These are phyloP conservation scores for Rhynchosporium graminicola DNA, from an alignment of 2,329 filamentous ascomycete species.

Conservation along the genomic window DNA sequence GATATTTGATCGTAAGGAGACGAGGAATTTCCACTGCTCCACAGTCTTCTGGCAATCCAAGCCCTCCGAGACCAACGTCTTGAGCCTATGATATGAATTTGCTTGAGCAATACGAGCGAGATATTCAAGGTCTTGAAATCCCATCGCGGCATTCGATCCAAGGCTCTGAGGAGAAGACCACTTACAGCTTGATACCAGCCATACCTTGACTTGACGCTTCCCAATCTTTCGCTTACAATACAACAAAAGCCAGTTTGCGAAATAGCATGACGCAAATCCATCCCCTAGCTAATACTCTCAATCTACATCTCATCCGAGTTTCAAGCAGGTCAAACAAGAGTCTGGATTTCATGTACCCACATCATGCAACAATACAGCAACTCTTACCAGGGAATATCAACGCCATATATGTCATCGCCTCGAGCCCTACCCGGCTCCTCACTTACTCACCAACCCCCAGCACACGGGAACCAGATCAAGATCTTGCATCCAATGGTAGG, in stretches of 20 bases:
- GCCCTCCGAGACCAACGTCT: too few relatives aligned
- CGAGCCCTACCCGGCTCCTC: not conserved
- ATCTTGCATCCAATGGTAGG: not conserved
- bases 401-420: constrained; percentile 8
- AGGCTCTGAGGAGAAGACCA: too few relatives aligned
- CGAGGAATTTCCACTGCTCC: too few relatives aligned
- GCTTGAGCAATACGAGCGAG: too few relatives aligned
- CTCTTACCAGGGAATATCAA: not conserved
- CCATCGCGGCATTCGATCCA: too few relatives aligned
- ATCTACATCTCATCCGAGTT: not conserved
- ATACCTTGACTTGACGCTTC: not conserved
- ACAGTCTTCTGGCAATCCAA: too few relatives aligned
- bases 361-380: not conserved
- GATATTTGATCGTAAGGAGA: too few relatives aligned
- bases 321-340: not conserved
- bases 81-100: too few relatives aligned
- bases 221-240: not conserved
- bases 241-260: not conserved
- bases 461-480: not conserved
- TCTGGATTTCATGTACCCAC: not conserved
- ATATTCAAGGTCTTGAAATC: too few relatives aligned
- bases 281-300: too few relatives aligned
- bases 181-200: not conserved
- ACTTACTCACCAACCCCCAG: not conserved
- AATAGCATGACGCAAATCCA: not conserved